Percentiles rank a stretch among this genome's conserved stretches.
phyloP scores from a whole-genome alignment of 75 land plant species.

The Pinus taeda region DNA sequence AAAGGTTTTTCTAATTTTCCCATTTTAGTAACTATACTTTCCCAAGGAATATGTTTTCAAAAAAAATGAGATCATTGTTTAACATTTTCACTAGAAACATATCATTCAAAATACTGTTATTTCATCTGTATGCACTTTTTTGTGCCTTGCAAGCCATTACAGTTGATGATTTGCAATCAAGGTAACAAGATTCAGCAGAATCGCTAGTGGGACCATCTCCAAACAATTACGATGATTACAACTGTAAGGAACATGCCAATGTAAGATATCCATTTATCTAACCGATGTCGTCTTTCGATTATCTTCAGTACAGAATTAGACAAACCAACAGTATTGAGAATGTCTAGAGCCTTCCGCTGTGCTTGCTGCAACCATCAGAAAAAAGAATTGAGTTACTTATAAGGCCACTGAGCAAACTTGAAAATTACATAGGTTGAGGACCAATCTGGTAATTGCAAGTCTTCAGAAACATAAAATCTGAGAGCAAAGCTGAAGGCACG shows the following conservation, averaged over 20 bases:
- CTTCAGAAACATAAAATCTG: background rate
- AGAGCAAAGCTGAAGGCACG: background rate
- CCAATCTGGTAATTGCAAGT: background rate
- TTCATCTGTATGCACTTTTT: too few relatives aligned
- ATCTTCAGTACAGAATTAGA: slow-evolving; percentile 82
- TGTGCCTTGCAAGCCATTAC: too few relatives aligned
- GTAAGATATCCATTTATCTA: slow-evolving; percentile 91
- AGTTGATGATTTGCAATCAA: too few relatives aligned
- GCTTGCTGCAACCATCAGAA: slow-evolving; percentile 53
- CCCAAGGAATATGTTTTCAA: too few relatives aligned
- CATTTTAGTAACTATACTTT: too few relatives aligned
- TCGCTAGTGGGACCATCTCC: slow-evolving; percentile 57
- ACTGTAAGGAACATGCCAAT: slow-evolving; percentile 75
- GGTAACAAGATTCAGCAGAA: background rate
- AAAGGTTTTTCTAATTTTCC: too few relatives aligned
- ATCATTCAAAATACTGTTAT: too few relatives aligned
- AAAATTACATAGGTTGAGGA: background rate
- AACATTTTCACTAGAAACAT: too few relatives aligned
- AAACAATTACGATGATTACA: slow-evolving; percentile 46
- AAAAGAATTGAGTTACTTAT: background rate
- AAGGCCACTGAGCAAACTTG: background rate
- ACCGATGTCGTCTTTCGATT: slow-evolving; percentile 83
- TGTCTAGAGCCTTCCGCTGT: slow-evolving; percentile 89
- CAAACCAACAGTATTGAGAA: slow-evolving; percentile 89
- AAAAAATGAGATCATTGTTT: too few relatives aligned